A percentile compares a stretch with the other conserved stretches of the same genome.
Conservation (phyloP, 345 rosid genomes). For the Eucalyptus globulus region DNA sequence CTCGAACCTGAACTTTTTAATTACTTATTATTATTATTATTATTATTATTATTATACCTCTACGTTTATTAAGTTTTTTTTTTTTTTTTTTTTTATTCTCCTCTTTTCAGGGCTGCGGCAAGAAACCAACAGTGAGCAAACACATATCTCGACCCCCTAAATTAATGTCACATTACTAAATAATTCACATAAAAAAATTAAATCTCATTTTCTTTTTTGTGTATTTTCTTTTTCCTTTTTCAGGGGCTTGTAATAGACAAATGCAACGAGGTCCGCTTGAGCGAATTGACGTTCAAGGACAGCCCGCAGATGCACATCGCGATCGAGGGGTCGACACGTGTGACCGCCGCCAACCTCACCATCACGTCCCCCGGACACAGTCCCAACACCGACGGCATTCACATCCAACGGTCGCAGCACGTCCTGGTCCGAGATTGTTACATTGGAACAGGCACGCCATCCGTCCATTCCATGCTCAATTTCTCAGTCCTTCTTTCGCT, state of each 20-base stretch:
- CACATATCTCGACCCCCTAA: background rate
- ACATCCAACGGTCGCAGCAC: constrained; percentile 16
- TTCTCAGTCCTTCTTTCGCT: background rate
- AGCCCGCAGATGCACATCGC: constrained; percentile 41
- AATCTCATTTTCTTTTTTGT: background rate
- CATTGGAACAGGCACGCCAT: constrained; percentile 17
- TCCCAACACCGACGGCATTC: constrained; percentile 58
- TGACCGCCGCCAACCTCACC: constrained; percentile 6
- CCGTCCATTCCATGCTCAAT: background rate
- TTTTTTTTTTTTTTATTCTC: background rate
- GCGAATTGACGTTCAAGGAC: constrained; percentile 10
- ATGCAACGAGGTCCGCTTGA: constrained; percentile 15
- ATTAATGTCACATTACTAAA: background rate
- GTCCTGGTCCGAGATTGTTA: background rate
- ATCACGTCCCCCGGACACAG: constrained; percentile 24
- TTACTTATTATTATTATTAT: background rate
- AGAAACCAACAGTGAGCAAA: constrained; percentile 24
- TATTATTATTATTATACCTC: background rate
- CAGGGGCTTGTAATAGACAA: constrained; percentile 21
- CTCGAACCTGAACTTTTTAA: background rate
- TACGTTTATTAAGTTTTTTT: background rate
- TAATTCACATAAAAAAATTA: background rate
- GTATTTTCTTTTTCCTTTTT: background rate
- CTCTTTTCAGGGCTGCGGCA: constrained; percentile 14
- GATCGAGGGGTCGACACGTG: constrained; percentile 5